Evolutionary conservation across 805 yeast species (phyloP), one percentile per base, ranked within the genome.

Genomic region (Myxozyma udenii): DNA sequence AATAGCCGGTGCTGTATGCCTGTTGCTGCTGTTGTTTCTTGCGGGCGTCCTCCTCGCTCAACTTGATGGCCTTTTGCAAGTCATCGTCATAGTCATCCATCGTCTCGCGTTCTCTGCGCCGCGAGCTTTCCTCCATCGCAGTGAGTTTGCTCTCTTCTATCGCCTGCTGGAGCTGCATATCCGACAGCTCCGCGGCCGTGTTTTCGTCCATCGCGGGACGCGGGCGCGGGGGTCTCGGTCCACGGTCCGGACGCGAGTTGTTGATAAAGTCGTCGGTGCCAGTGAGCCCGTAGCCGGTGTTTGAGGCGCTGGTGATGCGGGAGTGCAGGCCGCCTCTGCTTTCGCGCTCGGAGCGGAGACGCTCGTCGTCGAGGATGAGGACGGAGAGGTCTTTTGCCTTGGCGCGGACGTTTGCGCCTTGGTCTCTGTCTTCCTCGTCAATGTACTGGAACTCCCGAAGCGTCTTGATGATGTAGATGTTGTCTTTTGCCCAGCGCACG

Each of bases 401-500:
- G 38, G 87, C 88, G 53, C 98, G 78, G 51, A 85, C 62, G 59
- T 26, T 9, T 45, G 25, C 4, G 21, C 98, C 98, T 64, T 87
- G 95, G 68, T 91, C 98, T 25, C 75, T 72, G 42, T 87, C 89
- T 18, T 74, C 65, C 44, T 86, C 91, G 67, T 91, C 96, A 36
- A 76, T 74, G 65, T 82, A 85, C 62, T 84, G 87, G 68, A 91
- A 91, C 67, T 91, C 98, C 48, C 96, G 79, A 61, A 91, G 74
- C 0, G 97, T 89, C 71, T 90, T 89, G 66, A 91, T 80, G 46
- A 90, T 78, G 69, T 88, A 91, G 33, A 90, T 68, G 66, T 91
- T 90, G 65, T 88, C 95, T 65, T 82, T 85, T 55, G 90, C 81
- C 98, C 98, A 91, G 35, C 83, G 73, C 4, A 90, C 95, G 63